Conservation (phyloP, 2,329 filamentous ascomycete species). For the Aspergillus ruber region DNA sequence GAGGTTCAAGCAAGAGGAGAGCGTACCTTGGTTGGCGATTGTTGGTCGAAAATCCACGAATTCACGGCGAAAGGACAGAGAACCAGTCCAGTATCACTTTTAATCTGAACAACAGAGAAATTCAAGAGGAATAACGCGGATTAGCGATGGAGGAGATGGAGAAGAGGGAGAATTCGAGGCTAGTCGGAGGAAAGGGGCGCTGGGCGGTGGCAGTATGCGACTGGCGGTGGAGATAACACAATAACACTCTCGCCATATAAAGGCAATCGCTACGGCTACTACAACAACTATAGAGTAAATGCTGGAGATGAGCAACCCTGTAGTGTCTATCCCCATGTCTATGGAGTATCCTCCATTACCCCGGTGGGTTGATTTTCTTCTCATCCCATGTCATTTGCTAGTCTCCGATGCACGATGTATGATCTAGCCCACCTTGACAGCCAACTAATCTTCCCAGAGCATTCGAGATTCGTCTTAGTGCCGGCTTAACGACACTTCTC, state of each 20-base stretch:
- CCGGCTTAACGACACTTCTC: neutral
- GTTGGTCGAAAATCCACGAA: no score
- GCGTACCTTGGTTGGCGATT: neutral
- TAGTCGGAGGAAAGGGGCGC: constrained; percentile 6
- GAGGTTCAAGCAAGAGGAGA: neutral
- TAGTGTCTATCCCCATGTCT: no score
- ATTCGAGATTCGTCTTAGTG: neutral
- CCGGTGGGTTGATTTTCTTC: neutral
- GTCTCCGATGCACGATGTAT: neutral
- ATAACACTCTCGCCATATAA: neutral
- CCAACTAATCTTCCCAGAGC: neutral
- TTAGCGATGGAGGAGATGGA: constrained; percentile 4
- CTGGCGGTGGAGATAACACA: neutral
- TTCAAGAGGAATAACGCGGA: no score
- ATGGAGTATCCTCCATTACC: neutral
- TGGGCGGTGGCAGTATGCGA: neutral
- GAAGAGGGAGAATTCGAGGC: constrained; percentile 2
- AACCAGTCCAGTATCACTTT: no score
- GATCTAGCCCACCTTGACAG: no score
- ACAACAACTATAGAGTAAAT: no score
- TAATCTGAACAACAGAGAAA: neutral
- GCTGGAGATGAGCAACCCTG: no score
- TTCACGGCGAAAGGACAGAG: neutral
- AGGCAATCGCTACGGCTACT: neutral
- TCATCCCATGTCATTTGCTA: neutral